Base-by-base conservation (phyloP, 371 early-diverging fungal species). In the Mucor lusitanicus region DNA sequence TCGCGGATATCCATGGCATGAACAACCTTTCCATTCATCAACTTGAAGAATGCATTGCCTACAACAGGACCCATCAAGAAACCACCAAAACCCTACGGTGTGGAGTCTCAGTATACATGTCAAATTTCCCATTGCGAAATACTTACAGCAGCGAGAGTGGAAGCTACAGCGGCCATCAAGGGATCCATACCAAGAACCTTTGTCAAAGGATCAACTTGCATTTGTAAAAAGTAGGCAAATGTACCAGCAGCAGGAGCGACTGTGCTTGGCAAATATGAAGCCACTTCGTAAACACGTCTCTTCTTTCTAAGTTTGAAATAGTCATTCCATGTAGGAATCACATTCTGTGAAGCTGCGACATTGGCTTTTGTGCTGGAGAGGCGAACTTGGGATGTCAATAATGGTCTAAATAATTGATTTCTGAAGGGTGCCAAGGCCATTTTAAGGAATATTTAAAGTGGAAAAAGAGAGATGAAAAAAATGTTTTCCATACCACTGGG, bases 101-200 rank as follows among this genome's bases (percentile, higher is more conserved):
- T 32, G 27, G 17, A 17, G 3, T 54, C 15, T 55, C 30, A 55
- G 55, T 32, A 27, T 23, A 28, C 15, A 27, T 55, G 30, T 55
- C 55, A 30, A 15, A 30, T 55, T 15, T 54, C 7, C 15, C 28
- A 30, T 15, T 3, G 17, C 8, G 8, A 15, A 59, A 30, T 12
- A 76, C 74, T 73, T 80, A 83, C 83, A 57, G 83, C 75, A 23
- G 80, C 82, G 30, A 91, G 40, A 9, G 90, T 88, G 4, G 87
- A 87, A n/a, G 84, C 60, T 17, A 73, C 84, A 68, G 92, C 89
- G 35, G 90, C 86, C 57, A 91, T 63, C 25, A 90, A 64, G 39
- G 95, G 94, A 69, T 95, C 95, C 77, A 94, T 73, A 13, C 94
- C 94, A 71, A 92, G 82, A 66, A 94, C 82, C 25, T 87, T 88